Evolutionary conservation across 768 basidiomycete genomes (phyloP).

Genomic region (Fistulinella prunicolor): DNA sequence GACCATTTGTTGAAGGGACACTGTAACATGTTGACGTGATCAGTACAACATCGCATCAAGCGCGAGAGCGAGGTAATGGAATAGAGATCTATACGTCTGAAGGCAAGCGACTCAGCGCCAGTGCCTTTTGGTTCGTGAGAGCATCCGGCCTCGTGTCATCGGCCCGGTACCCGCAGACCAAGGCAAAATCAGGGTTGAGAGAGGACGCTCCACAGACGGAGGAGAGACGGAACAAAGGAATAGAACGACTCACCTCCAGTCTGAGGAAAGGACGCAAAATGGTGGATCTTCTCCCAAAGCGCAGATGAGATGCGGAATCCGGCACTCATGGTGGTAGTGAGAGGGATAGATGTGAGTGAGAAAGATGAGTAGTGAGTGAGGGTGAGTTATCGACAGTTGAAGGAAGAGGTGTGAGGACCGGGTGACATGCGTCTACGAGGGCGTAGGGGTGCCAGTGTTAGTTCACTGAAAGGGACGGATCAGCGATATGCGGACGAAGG

Average conservation of each 20-base stretch:
- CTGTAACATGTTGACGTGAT: conserved; percentile 37
- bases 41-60: no score
- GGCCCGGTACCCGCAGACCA: no score
- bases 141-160: no score
- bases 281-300: conserved; percentile 93
- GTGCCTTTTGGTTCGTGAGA: no score
- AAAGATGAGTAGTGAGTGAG: not conserved
- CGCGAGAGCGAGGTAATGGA: no score
- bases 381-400: conserved; percentile 11
- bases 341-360: not conserved
- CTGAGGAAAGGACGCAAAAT: conserved; percentile 90
- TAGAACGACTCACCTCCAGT: conserved; percentile 65
- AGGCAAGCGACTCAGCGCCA: no score
- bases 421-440: conserved; percentile 23
- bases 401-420: not conserved
- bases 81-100: not conserved
- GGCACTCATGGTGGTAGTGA: not conserved
- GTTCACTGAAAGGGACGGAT: not conserved
- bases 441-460: conserved; percentile 21
- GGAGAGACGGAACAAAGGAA: not conserved
- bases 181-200: no score
- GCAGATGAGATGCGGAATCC: no score
- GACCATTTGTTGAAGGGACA: conserved; percentile 98
- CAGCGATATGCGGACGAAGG: not conserved
- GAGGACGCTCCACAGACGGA: no score